Percentiles rank a stretch among this genome's conserved stretches.
phyloP scores from a whole-genome alignment of 495 filamentous ascomycete genomes.

The Aspergillus sclerotioniger region DNA sequence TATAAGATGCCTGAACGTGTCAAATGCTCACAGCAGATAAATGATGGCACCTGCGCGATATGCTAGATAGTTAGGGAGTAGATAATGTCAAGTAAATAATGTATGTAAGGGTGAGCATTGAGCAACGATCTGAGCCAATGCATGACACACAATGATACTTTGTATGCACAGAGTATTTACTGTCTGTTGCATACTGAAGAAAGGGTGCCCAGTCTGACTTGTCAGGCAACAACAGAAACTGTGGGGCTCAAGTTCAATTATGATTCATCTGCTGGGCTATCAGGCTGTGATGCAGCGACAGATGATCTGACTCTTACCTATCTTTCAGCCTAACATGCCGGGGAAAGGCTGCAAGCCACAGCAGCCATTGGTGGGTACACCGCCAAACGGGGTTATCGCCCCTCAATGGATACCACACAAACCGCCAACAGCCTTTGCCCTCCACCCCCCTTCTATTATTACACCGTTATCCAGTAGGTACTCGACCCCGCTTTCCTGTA shows the following conservation, averaged over 20 bases:
- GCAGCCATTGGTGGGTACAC: constrained; percentile 16
- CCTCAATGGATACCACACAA: constrained; percentile 10
- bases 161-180: background rate
- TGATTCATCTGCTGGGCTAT: constrained; percentile 1
- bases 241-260: background rate
- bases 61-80: too few relatives aligned
- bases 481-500: constrained; percentile 14
- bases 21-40: background rate
- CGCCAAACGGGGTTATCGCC: constrained; percentile 1
- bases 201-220: background rate
- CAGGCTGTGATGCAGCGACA: constrained; percentile 3
- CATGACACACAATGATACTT: too few relatives aligned
- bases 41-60: background rate
- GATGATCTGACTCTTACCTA: constrained; percentile 17
- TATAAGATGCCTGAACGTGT: background rate
- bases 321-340: constrained; percentile 16
- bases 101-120: too few relatives aligned
- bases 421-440: constrained; percentile 5
- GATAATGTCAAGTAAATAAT: too few relatives aligned
- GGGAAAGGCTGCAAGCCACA: constrained; percentile 4
- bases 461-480: constrained; percentile 8
- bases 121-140: too few relatives aligned
- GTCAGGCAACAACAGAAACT: constrained; percentile 7
- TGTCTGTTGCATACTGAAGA: background rate
- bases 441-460: constrained; percentile 17